Evolutionary conservation across 352 stramenopile genomes (phyloP), one percentile per base, ranked within the genome.

Genomic region (Pseudoperonospora humuli): DNA sequence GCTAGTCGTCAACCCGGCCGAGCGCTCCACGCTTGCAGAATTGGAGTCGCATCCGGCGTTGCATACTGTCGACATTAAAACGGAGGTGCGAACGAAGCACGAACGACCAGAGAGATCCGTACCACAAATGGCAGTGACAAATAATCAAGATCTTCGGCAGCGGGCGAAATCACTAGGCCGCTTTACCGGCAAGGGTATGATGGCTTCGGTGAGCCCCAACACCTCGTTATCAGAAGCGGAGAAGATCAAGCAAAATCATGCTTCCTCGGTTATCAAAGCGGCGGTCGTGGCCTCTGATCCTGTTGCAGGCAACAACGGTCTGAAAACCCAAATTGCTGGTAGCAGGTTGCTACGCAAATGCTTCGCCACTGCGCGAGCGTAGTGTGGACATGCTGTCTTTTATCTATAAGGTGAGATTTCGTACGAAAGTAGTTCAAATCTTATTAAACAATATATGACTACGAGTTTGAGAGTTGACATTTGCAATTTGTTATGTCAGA

Each of bases 41-140:
- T 44, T 87, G 23, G 41, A 73, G 37, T 38, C 47, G 8, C 70
- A 87, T 48, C 27, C 52, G 29, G 72, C 65, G 32, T 58, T 78
- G 39, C 33, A 18, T 35, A 20, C 17, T 20, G 33, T 45, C 24
- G 47, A 34, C 6, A 32, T 8, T 20, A 51, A 59, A 19, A 55
- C 10, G 19, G 8, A 17, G 38, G 3, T 15, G n/a, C 26, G 29
- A 23, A 15, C 23, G 28, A 11, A 21, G 17, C 36, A 45, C 29
- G 25, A 43, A 21, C 28, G 49, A 14, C 26, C 45, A 2, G 14
- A 50, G 21, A 18, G 57, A 6, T 37, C 18, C 7, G 14, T 49
- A 28, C 38, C 7, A 7, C 23, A 41, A 11, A 9, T 45, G 7
- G 17, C 28, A 19, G 20, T 51, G 5, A 18, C 45, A 20, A 43